phyloP scores from a whole-genome alignment of 163 green algal species.

The Scenedesmus sp. region DNA sequence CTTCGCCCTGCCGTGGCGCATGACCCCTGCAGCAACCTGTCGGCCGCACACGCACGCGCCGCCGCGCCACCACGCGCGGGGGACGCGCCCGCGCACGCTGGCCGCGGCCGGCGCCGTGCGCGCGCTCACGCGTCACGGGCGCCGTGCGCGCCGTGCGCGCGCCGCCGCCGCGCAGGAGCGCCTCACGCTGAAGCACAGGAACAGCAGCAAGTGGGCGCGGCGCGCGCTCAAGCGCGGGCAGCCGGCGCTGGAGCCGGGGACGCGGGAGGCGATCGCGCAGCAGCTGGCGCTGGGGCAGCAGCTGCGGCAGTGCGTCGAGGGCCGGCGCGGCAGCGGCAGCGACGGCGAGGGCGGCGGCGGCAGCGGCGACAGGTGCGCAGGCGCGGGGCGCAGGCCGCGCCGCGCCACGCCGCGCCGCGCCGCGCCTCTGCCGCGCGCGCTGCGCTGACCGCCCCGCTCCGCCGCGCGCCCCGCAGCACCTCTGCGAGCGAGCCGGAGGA shows the following conservation, averaged over 20 bases:
- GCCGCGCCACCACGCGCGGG: neutral
- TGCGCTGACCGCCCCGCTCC: no score
- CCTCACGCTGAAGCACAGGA: conserved; percentile 92
- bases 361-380: conserved; percentile 44
- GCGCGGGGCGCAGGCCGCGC: neutral
- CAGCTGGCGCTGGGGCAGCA: conserved; percentile 89
- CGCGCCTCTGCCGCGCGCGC: neutral
- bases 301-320: conserved; percentile 80
- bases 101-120: no score
- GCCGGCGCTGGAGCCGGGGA: conserved; percentile 71
- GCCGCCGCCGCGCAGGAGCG: no score
- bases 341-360: conserved; percentile 39
- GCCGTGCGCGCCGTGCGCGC: no score
- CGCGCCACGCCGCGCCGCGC: neutral
- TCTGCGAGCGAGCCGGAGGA: conserved; percentile 59
- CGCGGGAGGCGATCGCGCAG: conserved; percentile 81
- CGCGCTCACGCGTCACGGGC: neutral
- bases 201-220: conserved; percentile 89
- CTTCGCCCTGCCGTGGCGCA: conserved; percentile 9
- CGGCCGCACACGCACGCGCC: neutral
- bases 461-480: conserved; percentile 31
- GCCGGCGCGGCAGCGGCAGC: conserved; percentile 35
- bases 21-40: conserved; percentile 24
- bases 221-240: conserved; percentile 86
- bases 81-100: no score